Conservation (phyloP, 75 land plant genomes). For the Picea glauca region DNA sequence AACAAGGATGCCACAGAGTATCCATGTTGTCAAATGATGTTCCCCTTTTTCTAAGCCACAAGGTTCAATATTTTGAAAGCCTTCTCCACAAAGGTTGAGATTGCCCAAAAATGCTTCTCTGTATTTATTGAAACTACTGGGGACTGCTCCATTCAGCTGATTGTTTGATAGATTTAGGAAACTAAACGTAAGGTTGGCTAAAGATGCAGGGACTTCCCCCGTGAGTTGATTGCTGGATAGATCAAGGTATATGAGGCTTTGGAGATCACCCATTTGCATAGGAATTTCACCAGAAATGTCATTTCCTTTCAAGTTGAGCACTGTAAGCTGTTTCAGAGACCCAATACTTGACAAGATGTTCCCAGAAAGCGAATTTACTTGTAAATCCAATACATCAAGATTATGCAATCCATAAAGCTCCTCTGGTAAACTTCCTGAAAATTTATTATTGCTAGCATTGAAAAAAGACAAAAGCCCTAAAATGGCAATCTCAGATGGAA, state of each 20-base stretch:
- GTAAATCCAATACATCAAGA: conserved; percentile 20
- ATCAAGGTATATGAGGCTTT: conserved; percentile 16
- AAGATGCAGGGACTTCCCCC: conserved; percentile 28
- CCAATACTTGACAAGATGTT: conserved; percentile 10
- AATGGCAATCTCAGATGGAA: conserved; percentile 28
- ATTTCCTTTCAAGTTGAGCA: conserved; percentile 20
- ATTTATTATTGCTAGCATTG: conserved; percentile 13
- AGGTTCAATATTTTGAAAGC: background rate
- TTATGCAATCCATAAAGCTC: background rate
- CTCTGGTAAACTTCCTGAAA: conserved; percentile 28
- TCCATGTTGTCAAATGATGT: conserved; percentile 11
- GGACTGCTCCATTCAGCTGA: conserved; percentile 52
- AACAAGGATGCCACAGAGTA: conserved; percentile 25
- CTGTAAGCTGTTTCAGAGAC: conserved; percentile 11
- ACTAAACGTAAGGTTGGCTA: conserved; percentile 11
- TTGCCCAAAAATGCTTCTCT: conserved; percentile 20
- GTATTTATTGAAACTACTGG: conserved; percentile 46
- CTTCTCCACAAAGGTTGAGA: conserved; percentile 15
- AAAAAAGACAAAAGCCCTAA: conserved; percentile 14
- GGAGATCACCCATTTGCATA: conserved; percentile 22
- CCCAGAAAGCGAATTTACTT: conserved; percentile 26
- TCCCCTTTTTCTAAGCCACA: background rate
- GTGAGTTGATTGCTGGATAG: conserved; percentile 26
- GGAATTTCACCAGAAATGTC: conserved; percentile 27
- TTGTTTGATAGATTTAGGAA: conserved; percentile 73